Evolutionary conservation across 2,329 filamentous ascomycete species (phyloP).

Genomic region (Cladophialophora exuberans): DNA sequence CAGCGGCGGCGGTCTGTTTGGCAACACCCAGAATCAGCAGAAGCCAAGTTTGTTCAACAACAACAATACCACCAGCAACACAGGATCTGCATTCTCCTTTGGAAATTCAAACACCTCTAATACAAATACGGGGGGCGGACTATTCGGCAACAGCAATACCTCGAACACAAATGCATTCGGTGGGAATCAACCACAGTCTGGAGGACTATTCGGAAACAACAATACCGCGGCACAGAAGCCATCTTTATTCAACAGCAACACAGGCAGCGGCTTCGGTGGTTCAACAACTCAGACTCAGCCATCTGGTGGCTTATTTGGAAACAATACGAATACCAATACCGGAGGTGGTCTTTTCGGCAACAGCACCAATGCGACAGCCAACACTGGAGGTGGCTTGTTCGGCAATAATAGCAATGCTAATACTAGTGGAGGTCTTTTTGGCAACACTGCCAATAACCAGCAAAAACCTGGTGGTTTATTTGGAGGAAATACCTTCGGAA

Average conservation of each 20-base stretch:
- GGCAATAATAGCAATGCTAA: conserved; percentile 38
- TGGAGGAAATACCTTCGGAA: conserved; percentile 30
- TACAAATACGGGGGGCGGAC: conserved; percentile 33
- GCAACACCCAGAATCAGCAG: conserved; percentile 47
- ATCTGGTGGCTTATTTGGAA: conserved; percentile 52
- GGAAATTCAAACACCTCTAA: conserved; percentile 36
- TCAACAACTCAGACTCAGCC: conserved; percentile 45
- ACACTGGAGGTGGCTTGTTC: conserved; percentile 52
- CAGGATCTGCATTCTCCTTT: conserved; percentile 36
- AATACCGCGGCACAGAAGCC: conserved; percentile 27
- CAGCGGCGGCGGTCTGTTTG: conserved; percentile 47
- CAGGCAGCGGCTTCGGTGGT: conserved; percentile 46
- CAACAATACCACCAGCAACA: conserved; percentile 31
- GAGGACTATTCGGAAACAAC: conserved; percentile 49
- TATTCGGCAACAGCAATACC: conserved; percentile 24
- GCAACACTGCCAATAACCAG: conserved; percentile 55
- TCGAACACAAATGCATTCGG: conserved; percentile 36
- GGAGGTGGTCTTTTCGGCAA: conserved; percentile 49
- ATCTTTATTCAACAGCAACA: conserved; percentile 36
- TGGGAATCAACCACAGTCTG: conserved; percentile 38
- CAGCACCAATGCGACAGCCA: conserved; percentile 53
- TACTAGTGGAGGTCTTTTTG: conserved; percentile 45
- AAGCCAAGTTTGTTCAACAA: conserved; percentile 50
- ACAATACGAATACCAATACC: conserved; percentile 33
- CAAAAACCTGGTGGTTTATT: conserved; percentile 53